phyloP scores from a whole-genome alignment of 306 rosid genomes.

The Macrotyloma uniflorum region DNA sequence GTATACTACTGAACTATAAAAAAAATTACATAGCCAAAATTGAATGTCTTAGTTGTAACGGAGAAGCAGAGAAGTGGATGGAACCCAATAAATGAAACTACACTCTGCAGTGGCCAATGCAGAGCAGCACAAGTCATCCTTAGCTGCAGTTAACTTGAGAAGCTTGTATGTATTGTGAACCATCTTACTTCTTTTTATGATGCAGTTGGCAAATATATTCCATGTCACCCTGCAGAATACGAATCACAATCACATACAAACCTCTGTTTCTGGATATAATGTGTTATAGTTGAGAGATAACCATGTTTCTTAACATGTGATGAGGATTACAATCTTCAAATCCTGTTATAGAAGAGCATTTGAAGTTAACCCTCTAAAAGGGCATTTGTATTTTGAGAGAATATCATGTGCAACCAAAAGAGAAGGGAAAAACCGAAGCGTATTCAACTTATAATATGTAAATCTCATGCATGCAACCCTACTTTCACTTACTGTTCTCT shows the following conservation, averaged over 20 bases:
- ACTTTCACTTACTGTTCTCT: not conserved
- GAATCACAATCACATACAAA: not conserved
- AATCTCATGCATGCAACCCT: not conserved
- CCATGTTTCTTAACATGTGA: not conserved
- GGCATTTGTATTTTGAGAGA: not conserved
- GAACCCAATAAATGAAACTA: not conserved
- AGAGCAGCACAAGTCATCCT: not conserved
- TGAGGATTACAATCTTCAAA: not conserved
- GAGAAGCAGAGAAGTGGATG: not conserved
- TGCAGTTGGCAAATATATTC: not conserved
- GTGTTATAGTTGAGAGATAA: not conserved
- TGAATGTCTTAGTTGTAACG: not conserved
- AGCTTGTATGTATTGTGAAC: not conserved
- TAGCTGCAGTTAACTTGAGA: not conserved
- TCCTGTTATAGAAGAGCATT: too few species aligned
- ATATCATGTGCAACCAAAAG: not conserved
- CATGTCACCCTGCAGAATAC: slow-evolving; percentile 16
- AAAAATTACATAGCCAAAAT: not conserved
- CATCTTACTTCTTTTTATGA: not conserved
- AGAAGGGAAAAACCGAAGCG: not conserved
- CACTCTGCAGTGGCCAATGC: not conserved
- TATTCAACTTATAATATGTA: not conserved
- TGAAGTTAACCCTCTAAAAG: not conserved
- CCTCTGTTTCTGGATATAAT: not conserved
- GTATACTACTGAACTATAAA: not conserved